Base-by-base conservation (phyloP, 257 asterid species). In the Plantago elongata region DNA sequence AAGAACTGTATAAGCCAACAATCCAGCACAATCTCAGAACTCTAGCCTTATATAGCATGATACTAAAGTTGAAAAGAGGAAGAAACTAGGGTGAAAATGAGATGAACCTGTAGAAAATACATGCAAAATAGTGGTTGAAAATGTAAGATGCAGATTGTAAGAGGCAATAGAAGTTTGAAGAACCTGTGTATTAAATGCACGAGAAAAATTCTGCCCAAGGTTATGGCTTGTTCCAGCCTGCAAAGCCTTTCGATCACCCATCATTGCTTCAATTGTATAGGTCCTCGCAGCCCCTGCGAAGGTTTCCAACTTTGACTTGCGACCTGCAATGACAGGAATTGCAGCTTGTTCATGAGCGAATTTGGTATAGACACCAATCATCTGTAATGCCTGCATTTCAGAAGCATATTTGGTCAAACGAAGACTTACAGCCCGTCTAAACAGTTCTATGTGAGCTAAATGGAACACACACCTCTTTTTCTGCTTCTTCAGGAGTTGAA, bases 181-280 rank as follows among this genome's bases (percentile, higher is more conserved):
- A 51, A 89, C 99, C 97, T 87, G 96, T 7, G 97, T 93, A 45
- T 79, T 92, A 67, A 93, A 93, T 51, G 97, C 99, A 73, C 87
- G 90, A 16, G 99, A 93, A 76, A 93, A 93, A 60, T 93, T 93
- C 83, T 93, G 99, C 57, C 99, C 97, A 52, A 93, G 96, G 77
- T 90, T 87, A 80, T 93, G 99, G 79, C 97, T 93, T 46, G 97
- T 93, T 71, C 99, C 95, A 42, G 97, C 97, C 76, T 89, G 97
- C 83, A 93, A 74, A 72, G 99, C 99, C 82, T 93, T 93, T 55
- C 80, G 79, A 65, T 93, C 97, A 72, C 99, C 99, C 99, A 93
- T 87, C 97, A 93, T 93, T 60, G 97, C 99, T 76, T 89, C 97
- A 78, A 93, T 93, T 48, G 97, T 93, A 70, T 93, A 93, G 49